Conservation (phyloP, 2,329 filamentous ascomycete genomes). For the Aspergillus glaucus region DNA sequence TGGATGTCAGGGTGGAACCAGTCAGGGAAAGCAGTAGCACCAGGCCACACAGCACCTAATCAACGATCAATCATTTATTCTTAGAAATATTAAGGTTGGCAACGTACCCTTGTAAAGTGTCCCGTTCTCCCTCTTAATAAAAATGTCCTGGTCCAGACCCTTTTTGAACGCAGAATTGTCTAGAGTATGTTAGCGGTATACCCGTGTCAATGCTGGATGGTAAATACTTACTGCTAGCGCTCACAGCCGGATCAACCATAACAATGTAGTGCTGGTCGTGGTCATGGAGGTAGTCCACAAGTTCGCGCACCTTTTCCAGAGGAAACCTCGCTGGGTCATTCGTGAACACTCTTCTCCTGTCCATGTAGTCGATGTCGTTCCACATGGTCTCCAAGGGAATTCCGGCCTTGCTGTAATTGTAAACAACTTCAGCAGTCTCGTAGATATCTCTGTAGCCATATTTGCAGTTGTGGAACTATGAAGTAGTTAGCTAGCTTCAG, state of each 20-base stretch:
- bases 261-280: constrained; percentile 65
- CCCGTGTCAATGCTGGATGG: not conserved
- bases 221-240: constrained; percentile 23
- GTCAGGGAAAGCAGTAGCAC: constrained; percentile 65
- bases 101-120: constrained; percentile 43
- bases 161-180: constrained; percentile 54
- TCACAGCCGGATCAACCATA: constrained; percentile 63
- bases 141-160: constrained; percentile 53
- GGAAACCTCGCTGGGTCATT: constrained; percentile 34
- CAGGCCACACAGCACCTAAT: constrained; percentile 68
- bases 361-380: constrained; percentile 43
- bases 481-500: not conserved
- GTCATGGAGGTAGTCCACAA: constrained; percentile 60
- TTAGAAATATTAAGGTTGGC: not conserved
- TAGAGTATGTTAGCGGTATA: constrained; percentile 13
- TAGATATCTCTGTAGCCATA: constrained; percentile 54
- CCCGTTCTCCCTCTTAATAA: constrained; percentile 51
- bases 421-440: constrained; percentile 38
- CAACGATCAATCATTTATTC: constrained; percentile 1
- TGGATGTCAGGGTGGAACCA: constrained; percentile 65
- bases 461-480: constrained; percentile 52
- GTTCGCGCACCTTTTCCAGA: constrained; percentile 50
- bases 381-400: constrained; percentile 43
- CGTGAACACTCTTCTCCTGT: constrained; percentile 32
- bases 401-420: constrained; percentile 37